phyloP scores from a whole-genome alignment of 2,329 filamentous ascomycete species.

The Colletotrichum eremochloae region DNA sequence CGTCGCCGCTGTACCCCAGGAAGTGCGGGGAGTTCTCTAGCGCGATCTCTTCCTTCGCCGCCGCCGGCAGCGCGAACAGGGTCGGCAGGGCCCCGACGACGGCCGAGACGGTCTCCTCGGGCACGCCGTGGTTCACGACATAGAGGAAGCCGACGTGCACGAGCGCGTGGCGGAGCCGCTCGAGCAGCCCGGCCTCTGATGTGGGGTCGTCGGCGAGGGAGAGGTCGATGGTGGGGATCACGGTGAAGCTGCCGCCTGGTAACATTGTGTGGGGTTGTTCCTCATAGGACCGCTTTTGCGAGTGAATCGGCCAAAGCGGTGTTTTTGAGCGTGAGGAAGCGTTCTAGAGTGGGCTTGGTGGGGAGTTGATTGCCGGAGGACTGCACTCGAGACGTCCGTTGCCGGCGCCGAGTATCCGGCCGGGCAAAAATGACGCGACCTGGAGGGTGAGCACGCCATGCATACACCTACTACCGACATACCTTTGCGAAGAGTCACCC shows the following conservation, averaged over 20 bases:
- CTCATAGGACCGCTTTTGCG: not conserved
- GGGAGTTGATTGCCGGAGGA: not conserved
- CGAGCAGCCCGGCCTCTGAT: conserved; percentile 54
- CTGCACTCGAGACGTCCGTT: not conserved
- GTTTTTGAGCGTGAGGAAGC: not conserved
- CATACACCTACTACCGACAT: too few species aligned
- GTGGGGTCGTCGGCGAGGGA: conserved; percentile 54
- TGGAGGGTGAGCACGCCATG: conserved; percentile 31
- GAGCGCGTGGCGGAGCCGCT: conserved; percentile 60
- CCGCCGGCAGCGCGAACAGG: conserved; percentile 57
- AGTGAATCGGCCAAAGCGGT: fast-evolving
- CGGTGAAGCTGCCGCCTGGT: conserved; percentile 47
- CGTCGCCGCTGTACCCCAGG: conserved; percentile 69
- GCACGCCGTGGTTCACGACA: conserved; percentile 63
- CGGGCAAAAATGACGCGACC: conserved; percentile 15
- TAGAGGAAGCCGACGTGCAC: conserved; percentile 68
- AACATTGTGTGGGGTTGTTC: conserved; percentile 7
- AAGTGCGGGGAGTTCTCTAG: conserved; percentile 70
- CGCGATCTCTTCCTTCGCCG: conserved; percentile 56
- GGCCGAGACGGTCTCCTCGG: conserved; percentile 50
- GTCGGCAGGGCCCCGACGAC: conserved; percentile 57
- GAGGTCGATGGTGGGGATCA: conserved; percentile 65
- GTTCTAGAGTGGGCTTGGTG: not conserved
- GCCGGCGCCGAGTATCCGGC: conserved; percentile 13
- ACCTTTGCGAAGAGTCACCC: too few species aligned